phyloP scores from a whole-genome alignment of 495 filamentous ascomycete genomes.

The Hyaloscypha hepaticicola region DNA sequence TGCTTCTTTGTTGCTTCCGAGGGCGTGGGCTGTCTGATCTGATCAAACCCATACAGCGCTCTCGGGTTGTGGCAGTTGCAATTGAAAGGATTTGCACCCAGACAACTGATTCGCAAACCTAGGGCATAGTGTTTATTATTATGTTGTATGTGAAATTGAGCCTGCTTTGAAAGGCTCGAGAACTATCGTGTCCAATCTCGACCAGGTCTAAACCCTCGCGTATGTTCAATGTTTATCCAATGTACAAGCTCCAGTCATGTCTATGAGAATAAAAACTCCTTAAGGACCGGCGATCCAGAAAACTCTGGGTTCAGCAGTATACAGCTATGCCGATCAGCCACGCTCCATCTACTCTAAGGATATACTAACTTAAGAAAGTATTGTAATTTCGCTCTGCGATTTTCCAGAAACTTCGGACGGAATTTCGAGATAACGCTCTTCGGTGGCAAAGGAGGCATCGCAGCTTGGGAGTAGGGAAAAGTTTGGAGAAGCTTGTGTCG shows the following conservation, averaged over 20 bases:
- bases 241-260: conserved; percentile 14
- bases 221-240: background rate
- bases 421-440: conserved; percentile 56
- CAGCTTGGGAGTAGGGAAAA: conserved; percentile 53
- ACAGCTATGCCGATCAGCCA: conserved; percentile 40
- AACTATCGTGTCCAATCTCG: background rate
- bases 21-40: no score
- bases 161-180: background rate
- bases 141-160: background rate
- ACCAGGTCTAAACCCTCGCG: background rate
- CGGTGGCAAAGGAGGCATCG: conserved; percentile 54
- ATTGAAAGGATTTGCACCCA: no score
- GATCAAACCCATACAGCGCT: no score
- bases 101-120: background rate
- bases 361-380: conserved; percentile 54
- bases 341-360: background rate
- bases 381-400: conserved; percentile 51
- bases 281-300: conserved; percentile 53
- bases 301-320: conserved; percentile 58
- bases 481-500: conserved; percentile 48
- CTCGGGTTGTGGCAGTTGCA: background rate
- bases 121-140: conserved; percentile 1
- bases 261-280: conserved; percentile 58
- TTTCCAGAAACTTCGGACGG: conserved; percentile 50
- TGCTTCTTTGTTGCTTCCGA: no score